Evolutionary conservation across 306 rosid genomes (phyloP), one percentile per base, ranked within the genome.

Genomic region (Cucurbita ficifolia): DNA sequence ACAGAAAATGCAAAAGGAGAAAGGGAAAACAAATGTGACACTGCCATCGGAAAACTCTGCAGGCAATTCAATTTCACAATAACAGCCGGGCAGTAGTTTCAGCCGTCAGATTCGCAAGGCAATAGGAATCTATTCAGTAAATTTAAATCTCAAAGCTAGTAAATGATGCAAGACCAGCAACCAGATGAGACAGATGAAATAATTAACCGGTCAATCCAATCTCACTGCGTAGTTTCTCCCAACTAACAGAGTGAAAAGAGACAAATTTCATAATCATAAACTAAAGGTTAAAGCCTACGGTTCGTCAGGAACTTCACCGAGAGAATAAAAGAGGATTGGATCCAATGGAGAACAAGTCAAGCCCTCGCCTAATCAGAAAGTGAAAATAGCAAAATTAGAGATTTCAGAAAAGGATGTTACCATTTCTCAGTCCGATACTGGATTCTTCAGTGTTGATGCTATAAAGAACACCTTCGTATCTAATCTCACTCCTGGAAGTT

Each of bases 401-500:
- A 42, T 8, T n/a, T 0, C 3, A 10, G 48, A 13, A 42, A 12
- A 17, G 5, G 16, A 10, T 2, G 40, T 49, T 81, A 90, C 96
- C 95, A 33, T 88, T 84, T 73, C 87, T 79, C 70, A 88, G 93
- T 56, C 92, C 90, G 73, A 90, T 88, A 76, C 92, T 90, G 83
- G 92, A 90, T 80, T 88, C 95, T 0, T 90, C 89, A 17, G 92
- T 81, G 87, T 85, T 90, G 86, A 90, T 84, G 70, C 88, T 84
- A 80, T 83, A 85, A 2, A 90, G 87, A 33, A 85, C 76, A 50
- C 96, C 96, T 70, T 90, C 95, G 59, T 90, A 90, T 84, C 95
- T 82, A 76, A 90, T 90, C 83, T 90, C 96, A 64, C 94, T 88
- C 85, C 85, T 88, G 1, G 96, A 90, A 19, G 92, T 90, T 82